Conservation (phyloP, 192 early-diverging fungal species). For the Coemansia sp. region DNA sequence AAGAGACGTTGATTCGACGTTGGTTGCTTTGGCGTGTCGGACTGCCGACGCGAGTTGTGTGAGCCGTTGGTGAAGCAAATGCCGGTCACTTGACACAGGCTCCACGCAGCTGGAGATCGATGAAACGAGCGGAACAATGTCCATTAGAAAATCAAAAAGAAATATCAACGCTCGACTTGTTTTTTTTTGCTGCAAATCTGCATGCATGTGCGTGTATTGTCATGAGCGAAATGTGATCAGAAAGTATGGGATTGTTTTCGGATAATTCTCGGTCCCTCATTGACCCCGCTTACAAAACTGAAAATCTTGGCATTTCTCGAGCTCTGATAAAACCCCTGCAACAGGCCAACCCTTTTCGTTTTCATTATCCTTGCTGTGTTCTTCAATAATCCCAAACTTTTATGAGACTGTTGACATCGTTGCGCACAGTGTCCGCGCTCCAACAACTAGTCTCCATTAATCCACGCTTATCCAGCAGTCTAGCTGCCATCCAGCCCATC, state of each 20-base stretch:
- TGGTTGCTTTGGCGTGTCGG: constrained; percentile 8
- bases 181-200: no score
- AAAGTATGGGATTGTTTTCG: no score
- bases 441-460: background rate
- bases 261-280: no score
- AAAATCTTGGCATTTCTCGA: no score
- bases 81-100: constrained; percentile 10
- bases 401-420: background rate
- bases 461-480: constrained; percentile 2
- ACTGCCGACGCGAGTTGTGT: constrained; percentile 13
- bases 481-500: background rate
- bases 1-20: constrained; percentile 26
- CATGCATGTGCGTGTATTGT: no score
- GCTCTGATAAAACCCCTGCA: no score
- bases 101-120: constrained; percentile 15
- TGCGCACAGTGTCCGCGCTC: background rate
- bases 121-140: constrained; percentile 18
- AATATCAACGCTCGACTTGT: background rate
- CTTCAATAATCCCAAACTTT: no score
- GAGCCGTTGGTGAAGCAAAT: constrained; percentile 3
- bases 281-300: no score
- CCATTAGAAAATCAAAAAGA: constrained; percentile 16
- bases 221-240: no score
- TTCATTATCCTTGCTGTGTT: no score
- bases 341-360: no score